Base-by-base conservation (phyloP, 1,284 basidiomycete genomes). In the Heterobasidion annosum region DNA sequence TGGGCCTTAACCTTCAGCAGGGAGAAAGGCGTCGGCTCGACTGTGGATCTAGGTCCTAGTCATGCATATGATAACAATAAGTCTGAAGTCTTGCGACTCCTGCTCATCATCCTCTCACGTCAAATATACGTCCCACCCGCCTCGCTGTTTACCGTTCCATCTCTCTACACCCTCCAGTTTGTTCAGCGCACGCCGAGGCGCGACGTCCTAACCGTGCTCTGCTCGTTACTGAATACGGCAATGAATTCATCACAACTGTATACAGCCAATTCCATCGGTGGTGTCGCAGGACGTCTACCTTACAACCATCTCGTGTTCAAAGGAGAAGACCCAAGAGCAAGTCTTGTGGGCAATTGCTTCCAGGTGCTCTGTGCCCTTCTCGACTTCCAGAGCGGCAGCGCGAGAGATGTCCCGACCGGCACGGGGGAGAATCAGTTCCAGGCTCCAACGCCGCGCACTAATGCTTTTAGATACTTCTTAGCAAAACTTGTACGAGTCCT, bases 271-370 rank as follows among this genome's bases (percentile, higher is more conserved):
- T 57, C 68, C n/a, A 79, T 88, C 53, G 81, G 79, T 19, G 78
- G 77, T 42, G 80, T 84, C 70, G 75, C 85, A 25, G 79, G 79
- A 55, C 79, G 83, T 58, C 68, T 94, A 44, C 92, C 92, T 0
- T 94, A 94, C 65, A 93, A 93, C 62, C 90, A 94, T 65, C 78
- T 93, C 8, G 83, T 93, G n/a, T 89, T 90, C 64, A 92, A 91
- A 64, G 87, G 87, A 16, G 90, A 91, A 59, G 90, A 93, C 63
- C 72, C 85, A 18, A 74, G 87, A 60, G 75, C 79, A 7, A 82
- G 77, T 12, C 76, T 93, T 46, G 83, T 92, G 44, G 76, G 82
- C 56, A 80, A 79, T 48, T 88, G 82, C 57, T 72, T 93, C 54
- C 89, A 91, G 68, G 79, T 85, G 5, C 73, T 95, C 18, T 85